Evolutionary conservation across 2,329 filamentous ascomycete species (phyloP).

Genomic region (Fusarium austroafricanum): DNA sequence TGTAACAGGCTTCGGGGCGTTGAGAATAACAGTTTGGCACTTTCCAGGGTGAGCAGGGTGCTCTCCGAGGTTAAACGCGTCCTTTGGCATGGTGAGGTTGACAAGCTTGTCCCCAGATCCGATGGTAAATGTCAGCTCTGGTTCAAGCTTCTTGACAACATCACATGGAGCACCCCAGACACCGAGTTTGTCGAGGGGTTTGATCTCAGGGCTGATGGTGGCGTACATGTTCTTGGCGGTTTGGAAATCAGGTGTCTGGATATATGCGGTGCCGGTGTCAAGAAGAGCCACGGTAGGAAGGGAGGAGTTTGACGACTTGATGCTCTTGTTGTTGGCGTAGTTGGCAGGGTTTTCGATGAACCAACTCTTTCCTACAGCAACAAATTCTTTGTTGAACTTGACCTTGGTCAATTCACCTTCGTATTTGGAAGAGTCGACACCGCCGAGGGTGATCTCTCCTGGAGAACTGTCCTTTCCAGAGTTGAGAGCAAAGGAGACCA

Average conservation of each 20-base stretch:
- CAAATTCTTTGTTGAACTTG: not conserved
- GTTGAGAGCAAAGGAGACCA: not conserved
- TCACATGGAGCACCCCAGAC: not conserved
- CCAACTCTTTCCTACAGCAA: not conserved
- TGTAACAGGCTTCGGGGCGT: conserved; percentile 32
- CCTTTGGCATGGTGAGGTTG: not conserved
- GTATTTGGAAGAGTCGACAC: not conserved
- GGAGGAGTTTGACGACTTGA: not conserved
- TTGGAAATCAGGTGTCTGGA: not conserved
- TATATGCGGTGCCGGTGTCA: not conserved
- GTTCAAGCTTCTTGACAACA: not conserved
- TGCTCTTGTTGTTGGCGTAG: not conserved
- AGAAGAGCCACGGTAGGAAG: not conserved
- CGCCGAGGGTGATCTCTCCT: not conserved
- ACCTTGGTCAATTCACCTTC: not conserved
- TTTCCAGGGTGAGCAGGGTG: conserved; percentile 16
- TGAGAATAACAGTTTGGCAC: conserved; percentile 50
- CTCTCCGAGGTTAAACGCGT: not conserved
- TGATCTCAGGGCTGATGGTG: not conserved
- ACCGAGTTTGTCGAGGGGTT: not conserved
- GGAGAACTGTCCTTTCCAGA: not conserved
- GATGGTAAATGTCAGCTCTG: not conserved
- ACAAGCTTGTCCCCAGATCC: not conserved
- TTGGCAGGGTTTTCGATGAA: not conserved
- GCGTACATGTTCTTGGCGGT: not conserved